phyloP scores from a whole-genome alignment of 2,329 filamentous ascomycete species.

The Cordyceps javanica region DNA sequence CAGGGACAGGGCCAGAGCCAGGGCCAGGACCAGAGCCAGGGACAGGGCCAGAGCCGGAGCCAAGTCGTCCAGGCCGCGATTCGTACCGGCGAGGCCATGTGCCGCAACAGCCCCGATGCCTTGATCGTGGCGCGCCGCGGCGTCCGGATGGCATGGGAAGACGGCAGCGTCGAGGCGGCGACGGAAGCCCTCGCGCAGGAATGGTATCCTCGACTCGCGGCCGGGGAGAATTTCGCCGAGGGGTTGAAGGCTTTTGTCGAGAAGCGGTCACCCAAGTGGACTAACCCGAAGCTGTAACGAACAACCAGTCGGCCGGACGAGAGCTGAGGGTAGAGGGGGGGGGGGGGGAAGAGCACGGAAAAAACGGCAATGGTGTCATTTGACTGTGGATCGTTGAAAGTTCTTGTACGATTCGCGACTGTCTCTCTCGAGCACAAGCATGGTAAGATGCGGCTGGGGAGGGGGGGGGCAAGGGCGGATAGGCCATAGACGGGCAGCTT shows the following conservation, averaged over 20 bases:
- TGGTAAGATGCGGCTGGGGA: too few relatives aligned
- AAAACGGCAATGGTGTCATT: too few relatives aligned
- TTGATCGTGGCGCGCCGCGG: constrained; percentile 65
- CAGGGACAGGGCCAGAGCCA: too few relatives aligned
- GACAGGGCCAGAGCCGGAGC: constrained; percentile 42
- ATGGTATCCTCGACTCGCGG: constrained; percentile 4
- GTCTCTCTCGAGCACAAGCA: too few relatives aligned
- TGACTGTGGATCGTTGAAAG: too few relatives aligned
- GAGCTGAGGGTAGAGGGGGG: too few relatives aligned
- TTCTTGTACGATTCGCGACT: too few relatives aligned
- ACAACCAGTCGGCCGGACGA: too few relatives aligned
- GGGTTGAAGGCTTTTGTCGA: constrained; percentile 6
- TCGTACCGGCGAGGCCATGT: constrained; percentile 36
- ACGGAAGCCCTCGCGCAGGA: constrained; percentile 17
- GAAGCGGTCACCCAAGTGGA: background rate
- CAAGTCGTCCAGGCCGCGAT: background rate
- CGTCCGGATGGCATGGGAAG: constrained; percentile 62
- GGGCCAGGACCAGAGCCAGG: too few relatives aligned
- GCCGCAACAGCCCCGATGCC: constrained; percentile 63
- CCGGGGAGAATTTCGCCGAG: constrained; percentile 3
- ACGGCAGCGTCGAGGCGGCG: constrained; percentile 53
- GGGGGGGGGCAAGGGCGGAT: too few relatives aligned
- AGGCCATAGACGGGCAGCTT: too few relatives aligned
- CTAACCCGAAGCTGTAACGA: background rate
- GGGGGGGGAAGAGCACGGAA: too few relatives aligned